phyloP scores from a whole-genome alignment of 768 basidiomycete species.

The Termitomyces bulborhizus region DNA sequence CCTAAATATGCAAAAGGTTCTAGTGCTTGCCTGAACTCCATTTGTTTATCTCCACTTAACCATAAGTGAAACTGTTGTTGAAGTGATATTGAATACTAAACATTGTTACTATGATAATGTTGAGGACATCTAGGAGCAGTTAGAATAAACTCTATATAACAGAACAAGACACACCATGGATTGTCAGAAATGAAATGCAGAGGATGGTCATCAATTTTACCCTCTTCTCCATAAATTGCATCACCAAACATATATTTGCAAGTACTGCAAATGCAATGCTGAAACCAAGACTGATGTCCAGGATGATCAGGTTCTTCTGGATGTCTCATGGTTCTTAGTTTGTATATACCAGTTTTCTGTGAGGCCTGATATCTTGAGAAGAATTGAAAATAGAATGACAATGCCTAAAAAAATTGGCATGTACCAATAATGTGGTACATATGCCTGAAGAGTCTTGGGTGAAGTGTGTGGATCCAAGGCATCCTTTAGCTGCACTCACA shows the following conservation, averaged over 20 bases:
- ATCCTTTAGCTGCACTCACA: conserved; percentile 12
- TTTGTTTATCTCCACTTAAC: no score
- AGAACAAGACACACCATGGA: conserved; percentile 51
- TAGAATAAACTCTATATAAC: background rate
- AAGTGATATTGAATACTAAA: conserved; percentile 61
- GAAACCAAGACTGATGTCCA: conserved; percentile 55
- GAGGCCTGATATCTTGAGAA: conserved; percentile 78
- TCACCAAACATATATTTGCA: conserved; percentile 62
- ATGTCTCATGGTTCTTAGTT: conserved; percentile 42
- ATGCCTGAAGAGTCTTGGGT: conserved; percentile 20
- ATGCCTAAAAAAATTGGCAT: conserved; percentile 64
- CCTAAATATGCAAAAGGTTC: no score
- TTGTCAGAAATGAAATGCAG: conserved; percentile 56
- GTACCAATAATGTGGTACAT: conserved; percentile 53
- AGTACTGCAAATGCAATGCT: conserved; percentile 64
- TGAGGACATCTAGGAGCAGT: conserved; percentile 55
- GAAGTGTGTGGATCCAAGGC: conserved; percentile 19
- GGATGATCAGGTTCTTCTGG: conserved; percentile 45
- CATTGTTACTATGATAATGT: conserved; percentile 46
- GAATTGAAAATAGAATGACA: conserved; percentile 67
- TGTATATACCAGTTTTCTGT: conserved; percentile 72
- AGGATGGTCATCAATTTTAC: conserved; percentile 58
- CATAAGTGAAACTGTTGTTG: conserved; percentile 65
- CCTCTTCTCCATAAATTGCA: conserved; percentile 66
- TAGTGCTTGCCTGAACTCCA: no score